Evolutionary conservation across 2,329 filamentous ascomycete species (phyloP).

Genomic region (Colletotrichum limetticola): DNA sequence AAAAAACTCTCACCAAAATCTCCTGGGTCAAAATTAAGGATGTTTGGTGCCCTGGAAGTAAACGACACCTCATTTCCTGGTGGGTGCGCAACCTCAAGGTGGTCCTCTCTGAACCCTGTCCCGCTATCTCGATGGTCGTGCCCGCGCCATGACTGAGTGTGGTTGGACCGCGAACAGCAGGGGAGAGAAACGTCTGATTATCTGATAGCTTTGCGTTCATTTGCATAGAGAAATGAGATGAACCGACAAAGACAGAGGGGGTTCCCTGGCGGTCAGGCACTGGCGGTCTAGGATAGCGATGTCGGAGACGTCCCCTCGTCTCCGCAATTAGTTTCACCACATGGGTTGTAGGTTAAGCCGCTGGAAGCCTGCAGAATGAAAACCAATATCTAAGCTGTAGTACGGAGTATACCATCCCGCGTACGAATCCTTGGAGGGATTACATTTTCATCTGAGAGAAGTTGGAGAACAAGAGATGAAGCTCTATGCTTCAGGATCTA

Average conservation of each 20-base stretch:
- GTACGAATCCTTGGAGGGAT: background rate
- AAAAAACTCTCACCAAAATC: conserved; percentile 9
- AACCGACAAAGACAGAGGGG: background rate
- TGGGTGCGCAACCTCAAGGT: background rate
- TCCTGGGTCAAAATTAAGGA: conserved; percentile 25
- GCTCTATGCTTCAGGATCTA: background rate
- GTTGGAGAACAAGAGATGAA: conserved; percentile 14
- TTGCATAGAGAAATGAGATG: background rate
- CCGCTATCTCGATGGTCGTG: background rate
- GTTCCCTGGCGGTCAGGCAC: conserved; percentile 1
- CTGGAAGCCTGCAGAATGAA: background rate
- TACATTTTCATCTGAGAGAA: background rate
- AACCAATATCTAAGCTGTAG: background rate
- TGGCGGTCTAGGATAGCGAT: conserved; percentile 14
- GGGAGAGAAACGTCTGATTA: background rate
- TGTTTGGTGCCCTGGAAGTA: conserved; percentile 10
- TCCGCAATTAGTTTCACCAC: conserved; percentile 27
- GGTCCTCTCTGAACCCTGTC: background rate
- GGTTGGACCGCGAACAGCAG: conserved; percentile 2
- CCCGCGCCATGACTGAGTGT: background rate
- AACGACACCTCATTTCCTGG: conserved; percentile 26
- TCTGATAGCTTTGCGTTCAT: conserved; percentile 11
- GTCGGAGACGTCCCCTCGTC: background rate
- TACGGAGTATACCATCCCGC: background rate
- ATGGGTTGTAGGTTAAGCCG: background rate